Conservation (phyloP, 2,329 filamentous ascomycete species). For the Ophiocordyceps robertsii region DNA sequence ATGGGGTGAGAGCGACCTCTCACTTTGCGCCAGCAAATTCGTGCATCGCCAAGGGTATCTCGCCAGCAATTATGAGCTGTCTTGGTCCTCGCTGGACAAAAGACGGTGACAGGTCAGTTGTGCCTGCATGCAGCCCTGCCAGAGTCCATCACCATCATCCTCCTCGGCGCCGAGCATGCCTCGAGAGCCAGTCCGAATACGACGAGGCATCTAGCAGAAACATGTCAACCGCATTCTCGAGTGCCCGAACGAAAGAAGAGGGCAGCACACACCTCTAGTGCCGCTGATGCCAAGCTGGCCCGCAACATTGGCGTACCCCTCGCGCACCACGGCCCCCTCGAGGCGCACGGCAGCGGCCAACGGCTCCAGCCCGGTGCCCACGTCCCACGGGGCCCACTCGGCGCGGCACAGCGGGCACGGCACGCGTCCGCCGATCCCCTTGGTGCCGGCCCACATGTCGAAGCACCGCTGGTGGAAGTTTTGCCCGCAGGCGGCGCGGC, state of each 20-base stretch:
- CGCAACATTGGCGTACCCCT: slow-evolving; percentile 51
- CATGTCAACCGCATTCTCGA: neutral
- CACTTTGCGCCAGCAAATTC: no score
- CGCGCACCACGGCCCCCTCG: slow-evolving; percentile 23
- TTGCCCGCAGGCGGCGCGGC: slow-evolving; percentile 36
- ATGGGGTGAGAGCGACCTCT: no score
- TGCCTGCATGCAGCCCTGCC: no score
- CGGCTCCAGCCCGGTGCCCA: slow-evolving; percentile 20
- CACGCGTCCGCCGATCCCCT: slow-evolving; percentile 26
- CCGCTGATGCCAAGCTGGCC: slow-evolving; percentile 43
- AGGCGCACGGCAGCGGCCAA: slow-evolving; percentile 29
- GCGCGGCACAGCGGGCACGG: slow-evolving; percentile 51
- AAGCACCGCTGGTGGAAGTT: slow-evolving; percentile 43
- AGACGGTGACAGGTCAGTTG: no score
- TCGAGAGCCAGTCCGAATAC: slow-evolving; percentile 5
- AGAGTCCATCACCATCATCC: neutral
- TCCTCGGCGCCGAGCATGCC: neutral
- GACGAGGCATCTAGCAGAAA: slow-evolving; percentile 3
- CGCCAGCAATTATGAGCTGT: no score
- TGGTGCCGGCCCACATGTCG: slow-evolving; percentile 34
- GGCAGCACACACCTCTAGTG: slow-evolving; percentile 28
- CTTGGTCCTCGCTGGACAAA: no score
- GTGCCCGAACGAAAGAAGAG: neutral
- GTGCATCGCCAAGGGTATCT: no score
- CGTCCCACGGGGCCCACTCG: slow-evolving; percentile 24